Percentiles rank a stretch among this genome's conserved stretches.
Conservation (phyloP, 805 yeast species). For the Metschnikowia rubicola region DNA sequence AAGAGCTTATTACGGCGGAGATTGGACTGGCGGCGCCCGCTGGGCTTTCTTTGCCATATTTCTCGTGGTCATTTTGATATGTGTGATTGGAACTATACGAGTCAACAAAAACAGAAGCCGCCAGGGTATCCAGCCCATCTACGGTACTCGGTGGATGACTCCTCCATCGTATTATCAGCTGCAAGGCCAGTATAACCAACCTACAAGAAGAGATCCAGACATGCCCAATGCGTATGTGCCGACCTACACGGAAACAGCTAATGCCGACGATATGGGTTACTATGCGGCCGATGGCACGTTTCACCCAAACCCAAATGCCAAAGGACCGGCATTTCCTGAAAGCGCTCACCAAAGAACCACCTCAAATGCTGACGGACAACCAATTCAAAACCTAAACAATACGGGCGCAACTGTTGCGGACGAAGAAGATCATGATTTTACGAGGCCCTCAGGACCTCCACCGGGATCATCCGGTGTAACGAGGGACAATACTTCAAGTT, state of each 20-base stretch:
- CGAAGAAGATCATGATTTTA: slow-evolving; percentile 2
- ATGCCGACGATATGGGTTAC: slow-evolving; percentile 73
- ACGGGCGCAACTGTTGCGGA: neutral
- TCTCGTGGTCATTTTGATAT: slow-evolving; percentile 43
- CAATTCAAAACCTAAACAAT: slow-evolving; percentile 2
- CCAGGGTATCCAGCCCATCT: slow-evolving; percentile 55
- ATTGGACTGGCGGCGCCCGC: slow-evolving; percentile 40
- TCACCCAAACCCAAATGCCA: slow-evolving; percentile 18
- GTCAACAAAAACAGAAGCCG: slow-evolving; percentile 52
- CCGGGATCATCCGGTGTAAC: neutral
- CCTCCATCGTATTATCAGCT: slow-evolving; percentile 77
- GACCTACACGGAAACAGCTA: slow-evolving; percentile 61
- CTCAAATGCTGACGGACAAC: slow-evolving; percentile 13
- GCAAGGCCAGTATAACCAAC: slow-evolving; percentile 52
- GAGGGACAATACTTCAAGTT: neutral
- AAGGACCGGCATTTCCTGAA: slow-evolving; percentile 16
- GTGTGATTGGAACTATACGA: slow-evolving; percentile 49
- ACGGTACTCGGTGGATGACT: slow-evolving; percentile 82
- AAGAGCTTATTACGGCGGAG: slow-evolving; percentile 1
- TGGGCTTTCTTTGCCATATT: slow-evolving; percentile 69
- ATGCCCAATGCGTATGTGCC: slow-evolving; percentile 53
- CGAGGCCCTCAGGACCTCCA: slow-evolving; percentile 8
- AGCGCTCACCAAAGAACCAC: slow-evolving; percentile 14
- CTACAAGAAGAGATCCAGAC: slow-evolving; percentile 39
- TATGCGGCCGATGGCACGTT: slow-evolving; percentile 59